Conservation (phyloP, 345 rosid species). For the Citrus reticulata region DNA sequence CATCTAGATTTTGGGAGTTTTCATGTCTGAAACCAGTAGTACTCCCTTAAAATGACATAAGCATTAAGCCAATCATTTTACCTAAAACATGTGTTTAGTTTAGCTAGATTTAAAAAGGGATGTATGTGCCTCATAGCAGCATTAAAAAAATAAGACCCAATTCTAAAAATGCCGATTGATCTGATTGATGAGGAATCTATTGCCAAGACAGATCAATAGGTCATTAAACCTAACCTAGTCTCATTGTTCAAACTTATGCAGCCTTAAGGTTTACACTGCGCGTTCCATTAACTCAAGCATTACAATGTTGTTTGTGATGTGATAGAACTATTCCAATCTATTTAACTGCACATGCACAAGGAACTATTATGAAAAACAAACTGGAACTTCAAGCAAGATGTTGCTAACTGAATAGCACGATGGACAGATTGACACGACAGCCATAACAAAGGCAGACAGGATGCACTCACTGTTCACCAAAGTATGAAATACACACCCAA, state of each 20-base stretch:
- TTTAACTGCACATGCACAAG: background rate
- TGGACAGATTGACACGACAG: background rate
- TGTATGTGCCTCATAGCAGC: no score
- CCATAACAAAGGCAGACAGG: background rate
- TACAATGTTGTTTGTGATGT: background rate
- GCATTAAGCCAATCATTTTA: background rate
- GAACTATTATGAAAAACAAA: background rate
- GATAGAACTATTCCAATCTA: background rate
- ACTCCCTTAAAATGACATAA: background rate
- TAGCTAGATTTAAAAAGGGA: background rate
- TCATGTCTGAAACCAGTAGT: background rate
- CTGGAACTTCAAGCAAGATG: background rate
- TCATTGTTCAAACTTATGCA: background rate
- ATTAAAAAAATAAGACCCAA: background rate
- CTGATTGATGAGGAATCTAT: background rate
- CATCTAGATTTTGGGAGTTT: background rate
- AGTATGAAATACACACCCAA: constrained; percentile 51
- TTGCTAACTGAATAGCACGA: background rate
- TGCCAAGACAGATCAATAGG: background rate
- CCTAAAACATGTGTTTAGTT: background rate
- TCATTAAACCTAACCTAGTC: background rate
- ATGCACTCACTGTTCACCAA: background rate
- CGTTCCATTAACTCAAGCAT: background rate
- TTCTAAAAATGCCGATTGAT: background rate
- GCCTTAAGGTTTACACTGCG: background rate